Conservation (phyloP, 2,329 filamentous ascomycete genomes). For the Fusarium armeniacum region DNA sequence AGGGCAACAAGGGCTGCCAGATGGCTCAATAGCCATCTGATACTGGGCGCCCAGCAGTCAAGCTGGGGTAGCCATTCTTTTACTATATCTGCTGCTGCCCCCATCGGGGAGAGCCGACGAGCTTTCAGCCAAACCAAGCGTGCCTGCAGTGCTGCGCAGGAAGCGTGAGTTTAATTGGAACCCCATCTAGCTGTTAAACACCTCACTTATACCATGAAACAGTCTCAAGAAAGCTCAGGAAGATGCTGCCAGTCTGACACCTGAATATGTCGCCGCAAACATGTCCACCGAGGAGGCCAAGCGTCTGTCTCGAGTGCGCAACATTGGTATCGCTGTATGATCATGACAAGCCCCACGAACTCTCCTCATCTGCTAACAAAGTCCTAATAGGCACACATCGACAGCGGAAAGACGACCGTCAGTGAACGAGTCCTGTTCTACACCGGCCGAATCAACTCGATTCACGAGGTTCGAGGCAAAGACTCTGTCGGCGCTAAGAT, state of each 20-base stretch:
- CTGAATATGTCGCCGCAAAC: conserved; percentile 78
- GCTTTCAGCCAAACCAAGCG: conserved; percentile 54
- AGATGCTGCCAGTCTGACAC: conserved; percentile 65
- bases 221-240: conserved; percentile 68
- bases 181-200: conserved; percentile 1
- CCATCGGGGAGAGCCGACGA: conserved; percentile 48
- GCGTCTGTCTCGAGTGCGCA: conserved; percentile 85
- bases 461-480: conserved; percentile 96
- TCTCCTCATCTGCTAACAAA: conserved; percentile 33
- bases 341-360: conserved; percentile 7
- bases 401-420: conserved; percentile 97
- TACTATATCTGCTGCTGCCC: conserved; percentile 45
- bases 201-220: conserved; percentile 31
- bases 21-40: conserved; percentile 59
- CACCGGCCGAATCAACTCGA: conserved; percentile 94
- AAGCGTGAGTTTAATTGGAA: conserved; percentile 55
- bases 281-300: conserved; percentile 83
- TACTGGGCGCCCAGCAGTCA: conserved; percentile 50
- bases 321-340: conserved; percentile 94
- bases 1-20: conserved; percentile 57
- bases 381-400: conserved; percentile 84
- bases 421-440: conserved; percentile 99
- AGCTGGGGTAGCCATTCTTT: conserved; percentile 49
- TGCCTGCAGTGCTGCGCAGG: conserved; percentile 56
- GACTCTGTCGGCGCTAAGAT: conserved; percentile 98